These are phyloP conservation scores for Heterobasidion occidentale DNA, from an alignment of 1,284 basidiomycete species.

Conservation along the genomic window DNA sequence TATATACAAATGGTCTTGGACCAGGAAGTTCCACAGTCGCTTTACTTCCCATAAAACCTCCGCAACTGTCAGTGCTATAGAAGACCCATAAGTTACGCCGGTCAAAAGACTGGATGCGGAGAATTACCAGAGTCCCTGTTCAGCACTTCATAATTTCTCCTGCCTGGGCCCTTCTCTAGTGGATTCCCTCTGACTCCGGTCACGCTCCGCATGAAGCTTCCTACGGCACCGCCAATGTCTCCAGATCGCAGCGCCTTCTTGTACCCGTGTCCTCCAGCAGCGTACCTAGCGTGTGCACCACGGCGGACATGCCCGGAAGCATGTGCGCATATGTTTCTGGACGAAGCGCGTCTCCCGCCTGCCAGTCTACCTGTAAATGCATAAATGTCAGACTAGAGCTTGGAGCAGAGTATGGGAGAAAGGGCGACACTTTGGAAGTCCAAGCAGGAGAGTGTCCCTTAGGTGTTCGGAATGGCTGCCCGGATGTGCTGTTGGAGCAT, in stretches of 20 bases:
- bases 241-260: conserved; percentile 63
- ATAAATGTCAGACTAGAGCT: neutral
- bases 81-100: conserved; percentile 5
- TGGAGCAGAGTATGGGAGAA: neutral
- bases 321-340: conserved; percentile 70
- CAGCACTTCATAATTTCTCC: conserved; percentile 66
- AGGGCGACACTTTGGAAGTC: conserved; percentile 53
- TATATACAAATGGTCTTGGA: conserved; percentile 78
- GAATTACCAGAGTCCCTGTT: conserved; percentile 83
- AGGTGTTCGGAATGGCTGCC: conserved; percentile 77
- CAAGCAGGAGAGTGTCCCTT: conserved; percentile 88
- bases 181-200: conserved; percentile 49
- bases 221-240: conserved; percentile 46
- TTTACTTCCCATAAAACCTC: conserved; percentile 51
- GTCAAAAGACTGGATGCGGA: neutral
- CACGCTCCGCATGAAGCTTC: conserved; percentile 32
- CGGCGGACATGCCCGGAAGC: conserved; percentile 60
- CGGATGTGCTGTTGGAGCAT: conserved; percentile 60
- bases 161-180: conserved; percentile 37
- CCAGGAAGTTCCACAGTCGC: conserved; percentile 20
- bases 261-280: conserved; percentile 81
- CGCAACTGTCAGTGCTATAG: conserved; percentile 64
- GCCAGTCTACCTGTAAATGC: conserved; percentile 68
- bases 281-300: conserved; percentile 94
- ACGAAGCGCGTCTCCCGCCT: conserved; percentile 68